Evolutionary conservation across 306 rosid species (phyloP), one percentile per base, ranked within the genome.

Genomic region (Elaeagnus macrophylla): DNA sequence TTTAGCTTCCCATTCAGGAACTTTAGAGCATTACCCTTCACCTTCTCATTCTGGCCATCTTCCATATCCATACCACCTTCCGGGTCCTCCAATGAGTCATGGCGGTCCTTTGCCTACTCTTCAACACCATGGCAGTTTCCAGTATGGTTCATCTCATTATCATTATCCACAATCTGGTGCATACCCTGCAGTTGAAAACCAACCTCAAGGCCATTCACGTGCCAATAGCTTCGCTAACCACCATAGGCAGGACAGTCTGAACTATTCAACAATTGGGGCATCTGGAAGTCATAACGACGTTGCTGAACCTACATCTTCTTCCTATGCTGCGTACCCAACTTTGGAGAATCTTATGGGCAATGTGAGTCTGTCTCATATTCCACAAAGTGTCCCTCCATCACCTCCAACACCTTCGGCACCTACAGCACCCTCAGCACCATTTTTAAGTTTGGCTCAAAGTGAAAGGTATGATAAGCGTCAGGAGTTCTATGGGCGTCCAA

Each of bases 111-210:
- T 48, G 35, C 82, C 85, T 48, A 44, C 72, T 65, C 72, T 67
- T 65, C 71, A 75, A 4, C 85, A 73, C 55, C 75, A 65, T 58
- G 48, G 65, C 59, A 90, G 84, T 64, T 81, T 83, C 39, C 88
- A 76, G 60, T 66, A 78, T 60, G 91, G 75, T 25, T 48, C 84
- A 32, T 54, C 85, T 36, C 91, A 51, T 15, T 61, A 59, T 61
- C 77, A 66, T 50, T 66, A 82, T 65, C 83, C 50, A 54, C 84
- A 65, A 66, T 53, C 72, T 0, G 75, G 56, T 15, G 12, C 62
- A 7, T 72, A 80, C 67, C 72, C 77, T 0, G 44, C 78, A 9
- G 62, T 59, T 1, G 85, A 72, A 17, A 67, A 5, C 37, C 68
- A 44, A 11, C 59, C 71, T 0, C 63, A 62, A 11, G 39, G 0